Base-by-base conservation (phyloP, 116 monocot species). In the Dioscorea cayenensis region DNA sequence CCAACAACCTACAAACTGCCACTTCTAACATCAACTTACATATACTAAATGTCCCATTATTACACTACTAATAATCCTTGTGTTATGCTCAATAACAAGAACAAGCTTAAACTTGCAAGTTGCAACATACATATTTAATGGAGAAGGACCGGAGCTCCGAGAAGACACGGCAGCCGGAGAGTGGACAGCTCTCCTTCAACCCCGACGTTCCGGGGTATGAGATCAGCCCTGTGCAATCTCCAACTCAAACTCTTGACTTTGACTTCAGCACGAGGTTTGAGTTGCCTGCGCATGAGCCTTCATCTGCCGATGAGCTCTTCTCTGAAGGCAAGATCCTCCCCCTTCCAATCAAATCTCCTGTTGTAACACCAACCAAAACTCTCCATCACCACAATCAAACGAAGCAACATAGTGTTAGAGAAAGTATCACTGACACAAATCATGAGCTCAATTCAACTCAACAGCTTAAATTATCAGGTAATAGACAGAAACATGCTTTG, bases 131-230 rank as follows among this genome's bases (percentile, higher is more conserved):
- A 5, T 62, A 5, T 23, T 8, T 9, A 7, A 62, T 62, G 62
- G 62, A 21, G 12, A 23, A 18, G 62, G 2, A 62, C 20, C 25
- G 11, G 12, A 11, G 22, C 62, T 23, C 59, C 3, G 59, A 59
- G 59, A 59, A 17, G 21, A 19, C 59, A 19, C 3, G 59, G n/a
- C 59, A 20, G 28, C n/a, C 35, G 14, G 14, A 29, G 11, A 77
- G 77, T 59, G 74, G 70, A 14, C 64, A 74, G 32, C 32, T 82
- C 74, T 82, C 82, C 71, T 82, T 82, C 77, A 77, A 77, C 52
- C 65, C 51, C 19, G 75, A 82, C 51, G 29, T 23, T 22, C 25
- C 62, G 8, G 9, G 12, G 62, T 23, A 43, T 12, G 43, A 43
- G 43, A 12, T 1, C 25, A 62, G 6, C 62, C 23, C 25, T 27